Percentiles rank a stretch among this genome's conserved stretches.
phyloP scores from a whole-genome alignment of 2,329 filamentous ascomycete genomes.

The Parascedosporium putredinis region DNA sequence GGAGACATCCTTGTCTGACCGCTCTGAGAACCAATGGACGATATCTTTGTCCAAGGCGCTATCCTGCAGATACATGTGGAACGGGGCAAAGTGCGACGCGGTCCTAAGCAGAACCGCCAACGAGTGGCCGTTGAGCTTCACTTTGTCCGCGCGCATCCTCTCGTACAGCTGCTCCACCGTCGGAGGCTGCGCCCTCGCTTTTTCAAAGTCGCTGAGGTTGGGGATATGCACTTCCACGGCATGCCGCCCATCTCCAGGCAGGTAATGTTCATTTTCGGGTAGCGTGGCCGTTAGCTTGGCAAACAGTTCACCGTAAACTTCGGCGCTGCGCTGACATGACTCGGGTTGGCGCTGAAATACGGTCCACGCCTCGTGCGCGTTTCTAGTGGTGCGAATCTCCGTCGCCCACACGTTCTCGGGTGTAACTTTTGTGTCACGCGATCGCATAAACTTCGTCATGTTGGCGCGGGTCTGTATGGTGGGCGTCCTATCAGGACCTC shows the following conservation, averaged over 20 bases:
- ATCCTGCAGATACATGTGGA: slow-evolving; percentile 38
- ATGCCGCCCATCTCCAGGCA: slow-evolving; percentile 15
- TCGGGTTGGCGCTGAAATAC: slow-evolving; percentile 30
- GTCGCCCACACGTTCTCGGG: slow-evolving; percentile 36
- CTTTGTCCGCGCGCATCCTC: slow-evolving; percentile 40
- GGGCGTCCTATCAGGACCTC: slow-evolving; percentile 37
- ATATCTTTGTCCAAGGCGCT: slow-evolving; percentile 16
- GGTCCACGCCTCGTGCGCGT: slow-evolving; percentile 51
- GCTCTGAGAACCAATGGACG: background rate
- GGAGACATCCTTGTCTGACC: background rate
- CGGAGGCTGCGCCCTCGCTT: slow-evolving; percentile 51
- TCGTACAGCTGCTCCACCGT: slow-evolving; percentile 46
- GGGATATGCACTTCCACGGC: slow-evolving; percentile 15
- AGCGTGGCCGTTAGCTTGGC: slow-evolving; percentile 37
- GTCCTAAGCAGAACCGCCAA: slow-evolving; percentile 46
- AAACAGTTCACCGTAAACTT: slow-evolving; percentile 51
- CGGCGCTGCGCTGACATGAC: slow-evolving; percentile 22
- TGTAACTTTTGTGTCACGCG: background rate
- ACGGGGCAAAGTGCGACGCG: slow-evolving; percentile 35
- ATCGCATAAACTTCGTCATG: slow-evolving; percentile 15
- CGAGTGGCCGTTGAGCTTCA: slow-evolving; percentile 37
- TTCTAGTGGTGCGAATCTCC: slow-evolving; percentile 47
- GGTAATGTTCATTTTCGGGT: slow-evolving; percentile 14
- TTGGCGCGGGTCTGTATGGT: slow-evolving; percentile 39
- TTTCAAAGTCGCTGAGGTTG: slow-evolving; percentile 55